Percentiles rank a stretch among this genome's conserved stretches.
These are phyloP conservation scores for Microsporum ferrugineum DNA, from an alignment of 2,329 filamentous ascomycete genomes.

Conservation along the genomic window DNA sequence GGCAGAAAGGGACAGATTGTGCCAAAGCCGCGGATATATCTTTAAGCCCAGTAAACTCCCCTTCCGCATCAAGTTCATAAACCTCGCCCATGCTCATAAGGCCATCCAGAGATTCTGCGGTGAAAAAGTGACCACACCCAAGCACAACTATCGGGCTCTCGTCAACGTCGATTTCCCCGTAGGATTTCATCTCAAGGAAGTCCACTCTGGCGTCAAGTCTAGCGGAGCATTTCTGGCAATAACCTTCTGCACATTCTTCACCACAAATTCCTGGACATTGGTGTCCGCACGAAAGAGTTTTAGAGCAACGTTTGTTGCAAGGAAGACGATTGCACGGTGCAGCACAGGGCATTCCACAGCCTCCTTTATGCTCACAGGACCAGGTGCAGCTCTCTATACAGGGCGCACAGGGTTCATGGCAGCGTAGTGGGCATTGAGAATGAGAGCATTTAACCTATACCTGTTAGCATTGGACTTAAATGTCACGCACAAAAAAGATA, in stretches of 20 bases:
- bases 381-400: constrained; percentile 49
- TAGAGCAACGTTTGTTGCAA: constrained; percentile 49
- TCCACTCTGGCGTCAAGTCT: constrained; percentile 42
- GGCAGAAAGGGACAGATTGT: constrained; percentile 43
- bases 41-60: constrained; percentile 18
- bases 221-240: constrained; percentile 47
- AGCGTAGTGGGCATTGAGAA: constrained; percentile 45
- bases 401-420: constrained; percentile 50
- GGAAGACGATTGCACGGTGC: constrained; percentile 57
- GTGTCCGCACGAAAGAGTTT: constrained; percentile 47
- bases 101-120: constrained; percentile 49
- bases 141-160: constrained; percentile 52
- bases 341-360: constrained; percentile 48
- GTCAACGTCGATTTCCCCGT: constrained; percentile 47
- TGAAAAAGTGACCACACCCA: constrained; percentile 53
- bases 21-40: constrained; percentile 37
- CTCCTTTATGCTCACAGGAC: constrained; percentile 41
- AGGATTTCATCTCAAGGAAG: constrained; percentile 43
- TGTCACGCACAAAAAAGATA: not conserved
- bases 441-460: constrained; percentile 41
- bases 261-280: constrained; percentile 56
- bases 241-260: constrained; percentile 42
- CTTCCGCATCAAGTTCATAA: constrained; percentile 20
- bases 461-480: constrained; percentile 36
- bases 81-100: constrained; percentile 41